Percentiles rank a stretch among this genome's conserved stretches.
These are phyloP conservation scores for Amanita thiersii DNA, from an alignment of 768 basidiomycete genomes.

Conservation along the genomic window DNA sequence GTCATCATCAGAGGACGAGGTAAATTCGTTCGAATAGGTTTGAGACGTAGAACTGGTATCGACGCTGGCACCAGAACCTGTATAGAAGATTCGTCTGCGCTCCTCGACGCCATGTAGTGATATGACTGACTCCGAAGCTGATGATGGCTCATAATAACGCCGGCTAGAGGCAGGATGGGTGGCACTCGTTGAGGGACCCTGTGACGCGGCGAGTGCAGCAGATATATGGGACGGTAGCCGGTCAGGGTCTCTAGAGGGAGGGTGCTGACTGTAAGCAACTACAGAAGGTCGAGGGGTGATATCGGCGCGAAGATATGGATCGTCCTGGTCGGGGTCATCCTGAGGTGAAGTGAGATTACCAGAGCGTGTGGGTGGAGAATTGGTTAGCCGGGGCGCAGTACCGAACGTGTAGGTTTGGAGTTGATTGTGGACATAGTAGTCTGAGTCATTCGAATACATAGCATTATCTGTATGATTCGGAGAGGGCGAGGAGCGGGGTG, in stretches of 20 bases:
- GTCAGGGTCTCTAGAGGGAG: conserved; percentile 22
- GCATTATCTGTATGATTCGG: background rate
- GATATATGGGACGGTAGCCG: conserved; percentile 17
- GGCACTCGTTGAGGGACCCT: conserved; percentile 21
- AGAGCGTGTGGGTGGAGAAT: conserved; percentile 20
- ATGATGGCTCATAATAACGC: conserved; percentile 25
- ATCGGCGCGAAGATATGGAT: conserved; percentile 26
- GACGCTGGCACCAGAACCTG: conserved; percentile 19
- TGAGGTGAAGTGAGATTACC: conserved; percentile 27
- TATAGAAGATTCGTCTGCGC: conserved; percentile 19
- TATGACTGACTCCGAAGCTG: conserved; percentile 35
- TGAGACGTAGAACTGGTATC: conserved; percentile 24
- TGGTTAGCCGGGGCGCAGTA: conserved; percentile 23
- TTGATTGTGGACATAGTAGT: conserved; percentile 32
- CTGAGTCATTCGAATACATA: background rate
- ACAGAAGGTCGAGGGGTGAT: conserved; percentile 46
- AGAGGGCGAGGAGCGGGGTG: background rate
- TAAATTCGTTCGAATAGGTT: conserved; percentile 26
- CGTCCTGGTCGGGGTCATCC: conserved; percentile 30
- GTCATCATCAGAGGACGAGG: conserved; percentile 27
- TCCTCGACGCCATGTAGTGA: conserved; percentile 29
- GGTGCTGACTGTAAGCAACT: conserved; percentile 18
- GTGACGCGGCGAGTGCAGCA: conserved; percentile 5
- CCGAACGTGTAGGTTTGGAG: conserved; percentile 43
- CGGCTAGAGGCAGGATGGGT: conserved; percentile 42